A percentile compares a stretch with the other conserved stretches of the same genome.
These are phyloP conservation scores for Coffea eugenioides DNA, from an alignment of 257 asterid genomes.

Conservation along the genomic window DNA sequence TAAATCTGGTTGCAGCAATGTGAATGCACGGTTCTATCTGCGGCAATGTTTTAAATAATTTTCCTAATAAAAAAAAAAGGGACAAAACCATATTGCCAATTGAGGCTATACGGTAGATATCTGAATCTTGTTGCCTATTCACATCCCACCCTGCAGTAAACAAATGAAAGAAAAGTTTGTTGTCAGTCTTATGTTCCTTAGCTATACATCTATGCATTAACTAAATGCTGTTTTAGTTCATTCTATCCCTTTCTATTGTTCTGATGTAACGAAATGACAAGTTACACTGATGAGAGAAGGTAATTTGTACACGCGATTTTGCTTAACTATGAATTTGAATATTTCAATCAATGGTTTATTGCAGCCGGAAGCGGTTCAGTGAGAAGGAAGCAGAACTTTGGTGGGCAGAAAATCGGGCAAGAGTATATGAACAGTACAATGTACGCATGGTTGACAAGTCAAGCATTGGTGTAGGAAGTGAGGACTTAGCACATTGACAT, in stretches of 20 bases:
- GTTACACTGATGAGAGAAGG: neutral
- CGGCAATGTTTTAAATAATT: neutral
- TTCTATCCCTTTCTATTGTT: neutral
- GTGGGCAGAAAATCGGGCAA: slow-evolving; percentile 64
- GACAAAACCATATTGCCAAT: neutral
- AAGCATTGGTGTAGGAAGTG: slow-evolving; percentile 53
- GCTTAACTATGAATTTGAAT: slow-evolving; percentile 16
- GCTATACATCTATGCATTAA: neutral
- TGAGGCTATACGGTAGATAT: neutral
- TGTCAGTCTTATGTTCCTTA: neutral
- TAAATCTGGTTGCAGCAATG: neutral
- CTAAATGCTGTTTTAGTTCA: neutral
- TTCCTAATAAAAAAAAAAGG: neutral
- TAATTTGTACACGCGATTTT: slow-evolving; percentile 3
- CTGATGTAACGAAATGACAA: neutral
- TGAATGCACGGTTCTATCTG: neutral
- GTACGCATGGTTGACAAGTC: slow-evolving; percentile 57
- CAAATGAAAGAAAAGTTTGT: neutral
- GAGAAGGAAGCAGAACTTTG: slow-evolving; percentile 61
- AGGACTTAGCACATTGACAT: slow-evolving; percentile 46
- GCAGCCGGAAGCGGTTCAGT: slow-evolving; percentile 78
- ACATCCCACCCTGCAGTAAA: too few relatives aligned
- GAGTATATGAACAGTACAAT: slow-evolving; percentile 60
- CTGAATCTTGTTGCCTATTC: neutral
- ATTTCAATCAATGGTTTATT: slow-evolving; percentile 30